These are phyloP conservation scores for Paracorniculantispora psalliotae DNA, from an alignment of 2,329 filamentous ascomycete species.

Conservation along the genomic window DNA sequence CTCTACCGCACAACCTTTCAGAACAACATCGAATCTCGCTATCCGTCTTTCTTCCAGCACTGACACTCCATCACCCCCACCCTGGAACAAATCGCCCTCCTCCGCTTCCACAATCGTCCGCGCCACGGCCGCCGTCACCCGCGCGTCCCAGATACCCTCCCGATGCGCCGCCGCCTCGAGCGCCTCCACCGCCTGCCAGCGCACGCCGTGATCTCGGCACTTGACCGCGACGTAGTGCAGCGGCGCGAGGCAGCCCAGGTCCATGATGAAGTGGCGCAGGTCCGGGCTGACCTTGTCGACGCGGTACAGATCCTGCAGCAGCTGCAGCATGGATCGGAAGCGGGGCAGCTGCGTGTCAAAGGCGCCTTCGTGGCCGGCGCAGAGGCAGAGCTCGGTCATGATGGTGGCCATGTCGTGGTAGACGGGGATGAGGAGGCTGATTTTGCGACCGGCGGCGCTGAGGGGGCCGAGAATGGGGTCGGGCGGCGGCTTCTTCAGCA, in stretches of 20 bases:
- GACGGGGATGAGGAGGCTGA: background rate
- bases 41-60: background rate
- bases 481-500: constrained; percentile 14
- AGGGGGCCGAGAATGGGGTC: background rate
- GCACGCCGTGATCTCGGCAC: constrained; percentile 38
- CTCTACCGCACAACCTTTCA: background rate
- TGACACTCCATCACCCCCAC: background rate
- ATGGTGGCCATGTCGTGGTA: constrained; percentile 37
- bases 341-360: constrained; percentile 31
- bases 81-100: constrained; percentile 19
- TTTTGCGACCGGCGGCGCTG: background rate
- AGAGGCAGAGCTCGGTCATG: constrained; percentile 34
- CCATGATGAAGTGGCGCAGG: constrained; percentile 22
- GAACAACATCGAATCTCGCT: background rate
- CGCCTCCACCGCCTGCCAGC: constrained; percentile 33
- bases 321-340: constrained; percentile 30
- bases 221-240: constrained; percentile 43
- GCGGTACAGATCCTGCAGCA: constrained; percentile 14
- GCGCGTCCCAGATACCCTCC: constrained; percentile 39
- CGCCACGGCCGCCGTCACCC: constrained; percentile 26
- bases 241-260: constrained; percentile 40
- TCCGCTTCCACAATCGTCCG: constrained; percentile 35
- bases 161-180: constrained; percentile 26
- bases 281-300: background rate
- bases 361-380: constrained; percentile 25